These are phyloP conservation scores for Lentinula lateritia DNA, from an alignment of 768 basidiomycete genomes.

Conservation along the genomic window DNA sequence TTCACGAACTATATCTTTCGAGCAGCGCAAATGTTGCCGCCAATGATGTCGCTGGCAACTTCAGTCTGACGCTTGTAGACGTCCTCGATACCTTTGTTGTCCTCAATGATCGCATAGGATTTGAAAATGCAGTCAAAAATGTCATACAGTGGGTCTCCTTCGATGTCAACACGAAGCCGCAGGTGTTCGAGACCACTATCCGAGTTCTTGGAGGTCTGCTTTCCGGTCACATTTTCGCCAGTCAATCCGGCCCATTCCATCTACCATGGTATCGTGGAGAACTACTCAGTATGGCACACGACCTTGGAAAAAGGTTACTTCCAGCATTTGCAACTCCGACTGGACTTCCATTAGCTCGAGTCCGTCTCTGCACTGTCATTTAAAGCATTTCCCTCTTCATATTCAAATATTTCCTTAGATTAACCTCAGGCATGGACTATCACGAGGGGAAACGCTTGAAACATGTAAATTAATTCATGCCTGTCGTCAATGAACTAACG, in stretches of 20 bases:
- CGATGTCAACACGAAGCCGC: slow-evolving; percentile 93
- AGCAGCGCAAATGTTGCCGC: slow-evolving; percentile 62
- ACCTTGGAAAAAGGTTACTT: slow-evolving; percentile 79
- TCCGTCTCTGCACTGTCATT: slow-evolving; percentile 25
- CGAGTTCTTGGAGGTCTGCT: slow-evolving; percentile 88
- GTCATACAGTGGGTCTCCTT: slow-evolving; percentile 83
- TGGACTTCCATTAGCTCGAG: slow-evolving; percentile 88
- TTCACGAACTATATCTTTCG: slow-evolving; percentile 8
- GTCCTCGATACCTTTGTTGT: slow-evolving; percentile 88
- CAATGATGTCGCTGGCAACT: slow-evolving; percentile 95
- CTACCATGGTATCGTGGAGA: slow-evolving; percentile 84
- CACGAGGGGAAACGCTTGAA: slow-evolving; percentile 70
- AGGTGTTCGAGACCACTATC: slow-evolving; percentile 97
- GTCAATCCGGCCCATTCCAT: slow-evolving; percentile 56
- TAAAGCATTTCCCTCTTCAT: not conserved
- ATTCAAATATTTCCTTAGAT: slow-evolving; percentile 38
- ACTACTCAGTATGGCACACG: slow-evolving; percentile 73
- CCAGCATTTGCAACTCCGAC: slow-evolving; percentile 92
- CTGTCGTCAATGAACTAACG: not conserved
- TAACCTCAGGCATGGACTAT: slow-evolving; percentile 77
- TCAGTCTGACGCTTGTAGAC: slow-evolving; percentile 78
- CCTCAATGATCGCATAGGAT: slow-evolving; percentile 71
- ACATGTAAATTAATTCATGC: slow-evolving; percentile 62
- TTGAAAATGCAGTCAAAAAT: slow-evolving; percentile 79
- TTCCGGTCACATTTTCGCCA: slow-evolving; percentile 82